Evolutionary conservation across 2,329 filamentous ascomycete genomes (phyloP), one percentile per base, ranked within the genome.

Genomic region (Penicillium thymicola): DNA sequence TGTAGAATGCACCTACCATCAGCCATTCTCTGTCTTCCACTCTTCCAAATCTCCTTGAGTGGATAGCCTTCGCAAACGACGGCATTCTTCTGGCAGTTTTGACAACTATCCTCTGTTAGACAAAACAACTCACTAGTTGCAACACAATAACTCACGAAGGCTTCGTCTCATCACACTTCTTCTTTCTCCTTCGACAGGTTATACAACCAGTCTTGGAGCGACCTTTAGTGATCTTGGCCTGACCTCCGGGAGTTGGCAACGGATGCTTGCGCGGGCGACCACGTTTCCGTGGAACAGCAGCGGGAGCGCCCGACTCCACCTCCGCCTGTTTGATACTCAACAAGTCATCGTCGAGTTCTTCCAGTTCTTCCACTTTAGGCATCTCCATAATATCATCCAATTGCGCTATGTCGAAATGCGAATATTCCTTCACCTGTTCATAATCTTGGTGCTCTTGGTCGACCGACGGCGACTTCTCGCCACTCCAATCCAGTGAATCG

Each of bases 51-150:
- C 57, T 90, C 88, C 71, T 91, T 91, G 59, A 90, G 88, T 49
- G 90, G 89, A 69, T 96, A 96, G 13, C 92, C 92, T 75, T 96
- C 91, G 70, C 92, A 96, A 13, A 92, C 85, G 13, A 96, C 90
- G 9, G 91, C 90, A 71, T 96, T 96, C 80, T 96, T 96, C 75
- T 94, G 88, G 69, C 92, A 96, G 67, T 95, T 95, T 73, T 90
- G 81, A 55, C 61, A 72, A 36, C 70, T 72, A 27, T 46, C 45
- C 48, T 37, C 49, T 40, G 38, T 51, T 42, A 60, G 56, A 51
- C 38, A 36, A 46, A 16, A 60, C 23, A 27, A 36, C 43, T 36
- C 34, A 40, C 16, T 28, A n/a, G 43, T 28, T 40, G 47, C 11
- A 30, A 27, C 8, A 30, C 5, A n/a, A 41, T 13, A 37, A 66